A percentile compares a stretch with the other conserved stretches of the same genome.
phyloP scores from a whole-genome alignment of 352 stramenopile genomes.

The Pythium phragmitis region DNA sequence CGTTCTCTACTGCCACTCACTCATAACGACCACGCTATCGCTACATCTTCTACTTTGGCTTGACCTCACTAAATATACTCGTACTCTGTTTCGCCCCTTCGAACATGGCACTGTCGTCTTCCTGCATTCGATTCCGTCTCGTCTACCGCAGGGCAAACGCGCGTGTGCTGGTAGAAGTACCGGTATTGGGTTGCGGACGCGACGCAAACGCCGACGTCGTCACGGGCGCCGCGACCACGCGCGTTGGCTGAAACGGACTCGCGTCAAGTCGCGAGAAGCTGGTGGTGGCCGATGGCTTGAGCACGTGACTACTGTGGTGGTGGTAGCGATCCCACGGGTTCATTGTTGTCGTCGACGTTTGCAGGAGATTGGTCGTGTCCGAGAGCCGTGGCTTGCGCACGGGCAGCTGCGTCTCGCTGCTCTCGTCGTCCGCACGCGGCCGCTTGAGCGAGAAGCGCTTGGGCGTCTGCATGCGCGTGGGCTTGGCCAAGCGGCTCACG shows the following conservation, averaged over 20 bases:
- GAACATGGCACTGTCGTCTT: not conserved
- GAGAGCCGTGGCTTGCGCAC: slow-evolving; percentile 52
- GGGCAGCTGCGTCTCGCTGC: slow-evolving; percentile 50
- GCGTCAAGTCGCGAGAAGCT: slow-evolving; percentile 3
- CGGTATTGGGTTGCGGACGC: not conserved
- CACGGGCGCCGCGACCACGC: not conserved
- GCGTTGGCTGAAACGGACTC: not conserved
- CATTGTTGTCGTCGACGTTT: slow-evolving; percentile 29
- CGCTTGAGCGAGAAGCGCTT: slow-evolving; percentile 64
- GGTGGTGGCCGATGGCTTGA: not conserved
- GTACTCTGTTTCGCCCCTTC: slow-evolving; percentile 5
- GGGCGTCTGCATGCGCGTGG: slow-evolving; percentile 46
- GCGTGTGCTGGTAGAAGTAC: slow-evolving; percentile 14
- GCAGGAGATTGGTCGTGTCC: slow-evolving; percentile 32
- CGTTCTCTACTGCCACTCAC: slow-evolving; percentile 6
- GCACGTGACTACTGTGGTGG: not conserved
- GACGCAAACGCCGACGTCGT: slow-evolving; percentile 16
- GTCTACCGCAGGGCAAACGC: slow-evolving; percentile 26
- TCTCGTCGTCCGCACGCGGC: slow-evolving; percentile 35
- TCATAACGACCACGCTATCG: slow-evolving; percentile 3
- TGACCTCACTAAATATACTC: slow-evolving; percentile 23
- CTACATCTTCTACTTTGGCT: slow-evolving; percentile 4
- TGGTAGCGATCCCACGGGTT: slow-evolving; percentile 27
- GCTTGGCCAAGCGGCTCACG: slow-evolving; percentile 42
- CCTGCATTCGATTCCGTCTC: not conserved